These are phyloP conservation scores for Talaromyces nanjingensis DNA, from an alignment of 495 filamentous ascomycete genomes.

Conservation along the genomic window DNA sequence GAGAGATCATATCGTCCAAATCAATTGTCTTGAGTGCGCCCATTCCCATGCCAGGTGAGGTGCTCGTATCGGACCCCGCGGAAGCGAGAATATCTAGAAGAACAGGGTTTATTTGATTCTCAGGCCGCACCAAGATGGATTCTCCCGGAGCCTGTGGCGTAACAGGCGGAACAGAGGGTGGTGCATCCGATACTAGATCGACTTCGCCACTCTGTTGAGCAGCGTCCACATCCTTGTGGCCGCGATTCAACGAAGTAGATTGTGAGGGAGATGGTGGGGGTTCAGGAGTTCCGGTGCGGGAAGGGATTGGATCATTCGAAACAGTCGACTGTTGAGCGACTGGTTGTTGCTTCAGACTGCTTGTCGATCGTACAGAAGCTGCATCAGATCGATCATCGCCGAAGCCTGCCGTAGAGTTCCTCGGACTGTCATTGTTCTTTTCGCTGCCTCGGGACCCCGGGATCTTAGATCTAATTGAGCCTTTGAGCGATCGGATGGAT, in stretches of 20 bases:
- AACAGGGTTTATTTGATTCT: slow-evolving; percentile 61
- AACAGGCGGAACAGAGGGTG: slow-evolving; percentile 48
- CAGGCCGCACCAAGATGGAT: slow-evolving; percentile 70
- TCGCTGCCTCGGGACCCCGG: slow-evolving; percentile 51
- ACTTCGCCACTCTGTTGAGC: slow-evolving; percentile 87
- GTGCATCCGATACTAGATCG: slow-evolving; percentile 90
- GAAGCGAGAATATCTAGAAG: slow-evolving; percentile 41
- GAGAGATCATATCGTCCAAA: slow-evolving; percentile 64
- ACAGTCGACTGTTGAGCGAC: slow-evolving; percentile 25
- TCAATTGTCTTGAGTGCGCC: slow-evolving; percentile 72
- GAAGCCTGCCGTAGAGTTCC: slow-evolving; percentile 60
- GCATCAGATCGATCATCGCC: slow-evolving; percentile 64
- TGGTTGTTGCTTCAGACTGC: slow-evolving; percentile 42
- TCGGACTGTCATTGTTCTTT: slow-evolving; percentile 66
- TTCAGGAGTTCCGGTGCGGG: slow-evolving; percentile 46
- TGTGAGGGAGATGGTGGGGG: slow-evolving; percentile 88
- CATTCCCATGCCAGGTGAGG: slow-evolving; percentile 43
- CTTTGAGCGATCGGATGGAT: slow-evolving; percentile 77
- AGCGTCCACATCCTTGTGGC: slow-evolving; percentile 69
- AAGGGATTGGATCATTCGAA: slow-evolving; percentile 21
- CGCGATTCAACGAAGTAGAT: slow-evolving; percentile 66
- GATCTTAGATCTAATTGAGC: slow-evolving; percentile 69
- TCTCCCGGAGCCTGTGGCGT: slow-evolving; percentile 44
- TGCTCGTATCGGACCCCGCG: slow-evolving; percentile 29
- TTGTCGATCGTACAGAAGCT: slow-evolving; percentile 62